These are phyloP conservation scores for Paramyrothecium roridum DNA, from an alignment of 2,329 filamentous ascomycete species.

Conservation along the genomic window DNA sequence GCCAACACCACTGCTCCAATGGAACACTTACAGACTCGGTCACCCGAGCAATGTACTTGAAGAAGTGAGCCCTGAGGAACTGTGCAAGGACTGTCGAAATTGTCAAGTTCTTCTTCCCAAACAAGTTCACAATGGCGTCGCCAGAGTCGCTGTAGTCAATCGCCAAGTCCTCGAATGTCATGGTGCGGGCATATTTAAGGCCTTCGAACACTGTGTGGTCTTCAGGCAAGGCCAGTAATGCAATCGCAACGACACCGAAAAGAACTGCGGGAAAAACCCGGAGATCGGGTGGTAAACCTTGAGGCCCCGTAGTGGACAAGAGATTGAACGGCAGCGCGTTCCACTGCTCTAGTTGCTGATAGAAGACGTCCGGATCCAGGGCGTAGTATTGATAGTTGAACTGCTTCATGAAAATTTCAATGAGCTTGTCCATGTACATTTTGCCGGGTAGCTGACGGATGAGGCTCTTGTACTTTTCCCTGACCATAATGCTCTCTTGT, in stretches of 20 bases:
- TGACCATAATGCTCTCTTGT: conserved; percentile 32
- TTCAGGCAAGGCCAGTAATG: conserved; percentile 49
- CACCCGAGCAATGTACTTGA: conserved; percentile 58
- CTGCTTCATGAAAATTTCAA: conserved; percentile 52
- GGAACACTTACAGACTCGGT: conserved; percentile 45
- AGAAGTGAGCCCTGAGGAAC: conserved; percentile 52
- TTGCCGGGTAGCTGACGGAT: conserved; percentile 56
- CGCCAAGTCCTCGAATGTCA: conserved; percentile 60
- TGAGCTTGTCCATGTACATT: conserved; percentile 51
- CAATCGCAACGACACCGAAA: conserved; percentile 55
- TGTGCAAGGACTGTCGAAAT: conserved; percentile 55
- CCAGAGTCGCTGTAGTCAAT: conserved; percentile 59
- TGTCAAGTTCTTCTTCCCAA: conserved; percentile 56
- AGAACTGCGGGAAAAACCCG: conserved; percentile 57
- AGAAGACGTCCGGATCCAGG: conserved; percentile 51
- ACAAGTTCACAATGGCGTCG: conserved; percentile 46
- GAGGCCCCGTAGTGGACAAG: conserved; percentile 46
- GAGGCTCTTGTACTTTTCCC: conserved; percentile 56
- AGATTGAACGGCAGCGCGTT: conserved; percentile 48
- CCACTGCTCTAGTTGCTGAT: conserved; percentile 51
- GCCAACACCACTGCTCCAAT: too few relatives aligned
- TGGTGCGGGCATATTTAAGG: conserved; percentile 56
- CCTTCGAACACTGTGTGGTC: conserved; percentile 48
- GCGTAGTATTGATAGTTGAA: conserved; percentile 59
- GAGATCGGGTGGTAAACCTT: conserved; percentile 47